Evolutionary conservation across 352 stramenopile genomes (phyloP), one percentile per base, ranked within the genome.

Genomic region (Globisporangium abappressorium): DNA sequence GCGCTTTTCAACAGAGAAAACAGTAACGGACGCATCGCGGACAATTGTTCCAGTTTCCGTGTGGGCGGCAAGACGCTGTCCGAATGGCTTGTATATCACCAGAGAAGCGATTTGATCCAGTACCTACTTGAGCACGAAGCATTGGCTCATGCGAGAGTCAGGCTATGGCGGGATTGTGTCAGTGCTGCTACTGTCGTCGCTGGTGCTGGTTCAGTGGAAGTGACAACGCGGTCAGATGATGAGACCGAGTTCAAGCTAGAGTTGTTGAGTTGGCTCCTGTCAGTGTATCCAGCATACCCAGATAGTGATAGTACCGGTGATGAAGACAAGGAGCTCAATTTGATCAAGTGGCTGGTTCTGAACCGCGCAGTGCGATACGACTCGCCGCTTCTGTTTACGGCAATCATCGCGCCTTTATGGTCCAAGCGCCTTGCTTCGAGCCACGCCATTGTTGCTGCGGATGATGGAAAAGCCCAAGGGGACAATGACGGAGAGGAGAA

Each of bases 81-180:
- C 0, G 58, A 81, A 38, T 85, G 78, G 78, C 14, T 85, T 24
- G 38, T 75, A n/a, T 8, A 61, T 0, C 59, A 74, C 34, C 20
- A 57, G 33, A 58, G 74, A 38, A 30, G 24, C 24, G 78, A 82
- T 56, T 36, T 78, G 20, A 65, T 81, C 33, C 24, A 64, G 24
- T 54, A 54, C 43, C 14, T 71, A 6, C 30, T 76, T 24, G 26
- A 64, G 11, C 18, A 22, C 28, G 26, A 36, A 2, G 34, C 15
- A 18, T 33, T 24, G 8, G 18, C 47, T 3, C 59, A 28, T 11
- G 3, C 11, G 11, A 15, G 41, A 3, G 11, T n/a, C 7, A 11
- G 26, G 20, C 36, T 66, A 15, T 64, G 66, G 66, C 26, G 41
- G 49, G 26, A 55, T 0, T 65, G 33, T 8, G 53, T 67, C 12